Evolutionary conservation across 2,329 filamentous ascomycete species (phyloP), one percentile per base, ranked within the genome.

Genomic region (Pseudogymnoascus sp.): DNA sequence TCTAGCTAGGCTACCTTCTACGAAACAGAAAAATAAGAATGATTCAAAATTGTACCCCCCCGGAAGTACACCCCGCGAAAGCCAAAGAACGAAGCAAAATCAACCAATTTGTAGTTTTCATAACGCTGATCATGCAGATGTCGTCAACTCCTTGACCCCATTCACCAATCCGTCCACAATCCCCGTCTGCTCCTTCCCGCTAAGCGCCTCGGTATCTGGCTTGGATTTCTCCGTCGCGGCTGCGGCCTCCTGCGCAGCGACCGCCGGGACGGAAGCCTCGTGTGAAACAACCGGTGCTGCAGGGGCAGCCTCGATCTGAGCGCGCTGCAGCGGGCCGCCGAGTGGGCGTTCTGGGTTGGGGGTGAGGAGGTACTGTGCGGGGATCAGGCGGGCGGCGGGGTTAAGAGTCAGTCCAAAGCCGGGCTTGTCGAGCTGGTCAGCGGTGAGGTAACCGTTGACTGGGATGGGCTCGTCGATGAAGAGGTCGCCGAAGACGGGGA

Each of bases 401-500:
- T 94, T 96, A 62, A 97, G 75, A 62, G 92, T 91, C 58, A 97
- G 79, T 4, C 92, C 92, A 70, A 97, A 97, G 0, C 92, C 92
- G 4, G 92, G 92, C 79, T 88, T 91, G 73, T 97, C 90, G 61
- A 97, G 79, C 61, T 90, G 85, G 16, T 85, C 84, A 3, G 91
- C 82, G 64, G 91, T 89, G 58, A 97, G 79, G 74, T 85, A 95
- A 0, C 92, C 92, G 68, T 91, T 87, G 11, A 80, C 84, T 1
- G 91, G 91, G 63, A 97, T 93, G 4, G 91, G 91, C 77, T 97
- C 92, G 73, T 96, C 91, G 35, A 89, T 70, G 75, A 96, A 97
- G 59, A 97, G 79, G 68, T 96, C 89, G 35, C 92, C 92, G 74
- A 97, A 97, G 6, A 97, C 92, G 2, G 92, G 92, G 64, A 93